Percentiles rank a stretch among this genome's conserved stretches.
Conservation (phyloP, 1,139 yeast genomes). For the Debaryomyces subglobosus region DNA sequence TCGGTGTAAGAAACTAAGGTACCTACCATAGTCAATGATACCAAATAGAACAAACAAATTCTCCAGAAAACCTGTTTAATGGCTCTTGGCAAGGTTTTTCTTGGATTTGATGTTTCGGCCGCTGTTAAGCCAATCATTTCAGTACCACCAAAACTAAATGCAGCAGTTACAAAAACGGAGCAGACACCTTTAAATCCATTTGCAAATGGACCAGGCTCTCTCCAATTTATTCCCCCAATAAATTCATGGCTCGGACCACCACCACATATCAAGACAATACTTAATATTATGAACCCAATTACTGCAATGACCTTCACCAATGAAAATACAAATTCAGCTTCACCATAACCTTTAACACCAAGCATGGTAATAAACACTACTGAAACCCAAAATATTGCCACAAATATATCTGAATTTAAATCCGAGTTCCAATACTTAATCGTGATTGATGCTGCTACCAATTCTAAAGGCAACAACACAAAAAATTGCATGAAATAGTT, state of each 20-base stretch:
- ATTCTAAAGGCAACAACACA: slow-evolving; percentile 36
- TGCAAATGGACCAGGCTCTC: slow-evolving; percentile 45
- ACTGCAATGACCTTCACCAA: slow-evolving; percentile 43
- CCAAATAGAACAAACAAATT: slow-evolving; percentile 43
- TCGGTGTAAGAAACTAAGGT: slow-evolving; percentile 41
- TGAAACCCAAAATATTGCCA: slow-evolving; percentile 38
- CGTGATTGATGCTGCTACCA: slow-evolving; percentile 46
- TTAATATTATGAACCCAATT: slow-evolving; percentile 43
- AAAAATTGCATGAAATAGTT: slow-evolving; percentile 46
- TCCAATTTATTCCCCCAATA: slow-evolving; percentile 44
- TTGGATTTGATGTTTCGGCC: slow-evolving; percentile 45
- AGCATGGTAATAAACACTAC: slow-evolving; percentile 41
- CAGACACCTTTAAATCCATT: slow-evolving; percentile 48
- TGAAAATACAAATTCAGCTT: slow-evolving; percentile 45
- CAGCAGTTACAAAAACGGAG: slow-evolving; percentile 45
- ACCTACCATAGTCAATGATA: slow-evolving; percentile 41
- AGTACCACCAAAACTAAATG: slow-evolving; percentile 47
- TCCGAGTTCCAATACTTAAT: slow-evolving; percentile 42
- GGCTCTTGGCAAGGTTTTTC: slow-evolving; percentile 42
- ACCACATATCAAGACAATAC: slow-evolving; percentile 45
- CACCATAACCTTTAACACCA: slow-evolving; percentile 49
- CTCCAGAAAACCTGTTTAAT: slow-evolving; percentile 51
- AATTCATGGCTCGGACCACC: slow-evolving; percentile 42
- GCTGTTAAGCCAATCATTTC: slow-evolving; percentile 47
- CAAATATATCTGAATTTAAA: slow-evolving; percentile 44